phyloP scores from a whole-genome alignment of 1,284 basidiomycete species.

The Malassezia yamatoensis region DNA sequence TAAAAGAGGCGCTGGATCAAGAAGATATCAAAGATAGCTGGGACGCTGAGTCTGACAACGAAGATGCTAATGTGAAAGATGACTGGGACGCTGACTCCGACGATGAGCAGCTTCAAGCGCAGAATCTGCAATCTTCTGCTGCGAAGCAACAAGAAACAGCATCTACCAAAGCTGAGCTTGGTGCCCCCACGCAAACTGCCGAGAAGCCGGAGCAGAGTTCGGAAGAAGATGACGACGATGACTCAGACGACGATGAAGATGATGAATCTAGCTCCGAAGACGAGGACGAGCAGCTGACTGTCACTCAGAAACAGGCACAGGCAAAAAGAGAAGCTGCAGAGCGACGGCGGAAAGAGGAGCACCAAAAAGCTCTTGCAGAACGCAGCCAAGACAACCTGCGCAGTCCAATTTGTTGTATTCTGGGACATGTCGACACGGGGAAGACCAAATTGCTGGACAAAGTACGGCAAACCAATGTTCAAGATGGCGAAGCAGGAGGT shows the following conservation, averaged over 20 bases:
- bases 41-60: conserved; percentile 49
- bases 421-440: conserved; percentile 98
- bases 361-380: conserved; percentile 75
- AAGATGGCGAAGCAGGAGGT: conserved; percentile 98
- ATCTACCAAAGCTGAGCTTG: too few species aligned
- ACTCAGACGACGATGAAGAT: conserved; percentile 55
- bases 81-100: conserved; percentile 82
- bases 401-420: conserved; percentile 96
- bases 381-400: conserved; percentile 81
- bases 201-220: background rate
- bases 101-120: conserved; percentile 50
- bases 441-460: conserved; percentile 98
- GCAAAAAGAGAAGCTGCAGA: conserved; percentile 74
- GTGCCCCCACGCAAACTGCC: too few species aligned
- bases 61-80: conserved; percentile 55
- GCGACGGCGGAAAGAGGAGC: conserved; percentile 67
- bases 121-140: background rate
- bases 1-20: conserved; percentile 20
- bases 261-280: conserved; percentile 53
- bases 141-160: background rate
- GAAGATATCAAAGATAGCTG: conserved; percentile 49
- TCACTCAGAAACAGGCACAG: conserved; percentile 56
- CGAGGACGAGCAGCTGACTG: conserved; percentile 43
- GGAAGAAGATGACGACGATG: conserved; percentile 54
- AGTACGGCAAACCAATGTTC: conserved; percentile 99